Conservation (phyloP, 441 rosid genomes). For the Adansonia rubrostipa region DNA sequence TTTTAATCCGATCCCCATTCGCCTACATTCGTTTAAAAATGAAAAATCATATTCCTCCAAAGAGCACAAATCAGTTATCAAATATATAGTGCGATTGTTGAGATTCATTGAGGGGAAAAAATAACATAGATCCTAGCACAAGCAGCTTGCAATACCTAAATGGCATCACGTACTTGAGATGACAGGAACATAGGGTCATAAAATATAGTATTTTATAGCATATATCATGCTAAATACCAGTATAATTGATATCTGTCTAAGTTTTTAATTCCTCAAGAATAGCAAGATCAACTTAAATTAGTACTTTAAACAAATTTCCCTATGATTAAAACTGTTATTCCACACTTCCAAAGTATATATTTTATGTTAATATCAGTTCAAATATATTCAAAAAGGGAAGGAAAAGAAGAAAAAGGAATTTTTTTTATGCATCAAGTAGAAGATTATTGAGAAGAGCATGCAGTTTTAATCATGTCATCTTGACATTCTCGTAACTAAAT, state of each 20-base stretch:
- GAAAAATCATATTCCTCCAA: background rate
- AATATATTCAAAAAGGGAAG: background rate
- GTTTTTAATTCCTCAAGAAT: too few species aligned
- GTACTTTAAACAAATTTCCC: background rate
- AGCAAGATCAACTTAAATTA: background rate
- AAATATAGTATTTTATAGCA: too few species aligned
- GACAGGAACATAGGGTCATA: too few species aligned
- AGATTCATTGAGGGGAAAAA: background rate
- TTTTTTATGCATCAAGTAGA: background rate
- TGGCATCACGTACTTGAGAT: too few species aligned
- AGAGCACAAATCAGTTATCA: background rate
- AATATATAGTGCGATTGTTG: background rate
- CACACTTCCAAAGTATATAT: background rate
- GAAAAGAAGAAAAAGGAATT: background rate
- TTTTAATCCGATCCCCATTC: constrained; percentile 60
- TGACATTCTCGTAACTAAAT: background rate
- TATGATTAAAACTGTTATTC: background rate
- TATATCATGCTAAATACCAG: too few species aligned
- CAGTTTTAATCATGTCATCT: background rate
- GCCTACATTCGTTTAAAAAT: constrained; percentile 31
- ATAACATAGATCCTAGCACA: too few species aligned
- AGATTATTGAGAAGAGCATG: background rate
- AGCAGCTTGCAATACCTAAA: too few species aligned
- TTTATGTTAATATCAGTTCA: background rate
- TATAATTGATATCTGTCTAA: too few species aligned